phyloP scores from a whole-genome alignment of 2,329 filamentous ascomycete genomes.

The Nectriaceae sp. region DNA sequence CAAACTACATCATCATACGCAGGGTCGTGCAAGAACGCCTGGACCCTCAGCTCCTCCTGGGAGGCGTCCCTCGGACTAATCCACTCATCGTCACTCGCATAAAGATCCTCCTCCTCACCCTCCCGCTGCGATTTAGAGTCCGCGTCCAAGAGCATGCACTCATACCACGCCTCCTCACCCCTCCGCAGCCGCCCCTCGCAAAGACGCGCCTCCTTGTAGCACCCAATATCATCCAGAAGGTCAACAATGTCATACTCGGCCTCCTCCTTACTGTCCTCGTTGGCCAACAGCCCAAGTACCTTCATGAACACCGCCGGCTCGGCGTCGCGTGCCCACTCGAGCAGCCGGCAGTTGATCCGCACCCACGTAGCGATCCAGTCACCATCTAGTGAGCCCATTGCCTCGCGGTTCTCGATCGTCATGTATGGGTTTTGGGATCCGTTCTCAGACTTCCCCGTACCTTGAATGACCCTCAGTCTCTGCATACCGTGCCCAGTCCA shows the following conservation, averaged over 20 bases:
- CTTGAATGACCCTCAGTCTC: neutral
- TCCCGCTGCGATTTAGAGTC: no score
- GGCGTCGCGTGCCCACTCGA: constrained; percentile 28
- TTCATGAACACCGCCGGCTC: constrained; percentile 32
- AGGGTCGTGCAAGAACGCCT: no score
- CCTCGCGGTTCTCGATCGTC: constrained; percentile 42
- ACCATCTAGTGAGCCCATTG: constrained; percentile 34
- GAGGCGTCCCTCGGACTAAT: no score
- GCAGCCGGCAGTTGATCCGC: constrained; percentile 34
- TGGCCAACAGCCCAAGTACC: constrained; percentile 24
- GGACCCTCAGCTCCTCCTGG: no score
- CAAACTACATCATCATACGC: no score
- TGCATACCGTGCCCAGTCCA: constrained; percentile 22
- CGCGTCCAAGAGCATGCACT: constrained; percentile 24
- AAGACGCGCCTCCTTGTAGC: constrained; percentile 31
- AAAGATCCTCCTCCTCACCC: neutral
- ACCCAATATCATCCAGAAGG: constrained; percentile 36
- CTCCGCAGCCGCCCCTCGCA: constrained; percentile 27
- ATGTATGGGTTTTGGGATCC: neutral
- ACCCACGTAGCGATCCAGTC: constrained; percentile 37
- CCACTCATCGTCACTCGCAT: no score
- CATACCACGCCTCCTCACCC: constrained; percentile 26
- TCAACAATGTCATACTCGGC: constrained; percentile 37
- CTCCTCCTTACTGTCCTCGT: constrained; percentile 8
- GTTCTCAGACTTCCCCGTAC: no score